phyloP scores from a whole-genome alignment of 2,329 filamentous ascomycete genomes.

The Nannizzia gypsea region DNA sequence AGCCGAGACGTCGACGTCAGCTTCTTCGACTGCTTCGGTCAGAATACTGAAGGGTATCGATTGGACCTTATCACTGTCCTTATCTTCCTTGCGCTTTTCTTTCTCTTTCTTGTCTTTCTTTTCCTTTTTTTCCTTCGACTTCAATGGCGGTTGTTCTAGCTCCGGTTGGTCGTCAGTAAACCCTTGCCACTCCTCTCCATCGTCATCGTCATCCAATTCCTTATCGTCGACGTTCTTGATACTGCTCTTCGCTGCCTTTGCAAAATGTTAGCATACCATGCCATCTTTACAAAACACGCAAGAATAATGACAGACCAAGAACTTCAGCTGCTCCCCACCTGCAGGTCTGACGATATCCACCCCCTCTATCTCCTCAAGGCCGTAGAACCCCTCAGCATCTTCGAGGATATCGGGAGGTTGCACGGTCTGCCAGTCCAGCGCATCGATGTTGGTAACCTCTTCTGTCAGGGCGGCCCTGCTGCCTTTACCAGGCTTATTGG shows the following conservation, averaged over 20 bases:
- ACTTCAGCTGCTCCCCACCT: conserved; percentile 36
- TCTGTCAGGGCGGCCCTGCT: conserved; percentile 14
- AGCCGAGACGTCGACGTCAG: conserved; percentile 55
- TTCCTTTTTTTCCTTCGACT: conserved; percentile 9
- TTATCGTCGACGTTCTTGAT: conserved; percentile 17
- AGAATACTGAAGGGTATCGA: conserved; percentile 29
- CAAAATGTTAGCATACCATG: neutral
- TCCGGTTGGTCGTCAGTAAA: conserved; percentile 43
- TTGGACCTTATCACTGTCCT: conserved; percentile 18
- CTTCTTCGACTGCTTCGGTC: conserved; percentile 40
- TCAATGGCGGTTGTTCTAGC: conserved; percentile 17
- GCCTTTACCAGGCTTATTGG: conserved; percentile 12
- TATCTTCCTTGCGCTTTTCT: conserved; percentile 21
- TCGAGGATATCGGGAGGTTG: conserved; percentile 62
- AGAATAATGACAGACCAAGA: conserved; percentile 24
- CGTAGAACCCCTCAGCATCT: conserved; percentile 88
- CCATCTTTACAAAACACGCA: no score
- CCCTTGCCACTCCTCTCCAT: conserved; percentile 52
- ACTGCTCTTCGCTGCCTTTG: conserved; percentile 26
- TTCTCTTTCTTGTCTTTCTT: conserved; percentile 12
- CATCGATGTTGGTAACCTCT: conserved; percentile 34
- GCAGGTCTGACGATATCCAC: conserved; percentile 63
- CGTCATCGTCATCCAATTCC: conserved; percentile 16
- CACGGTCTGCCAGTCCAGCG: conserved; percentile 53
- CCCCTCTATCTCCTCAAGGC: conserved; percentile 80